A percentile compares a stretch with the other conserved stretches of the same genome.
These are phyloP conservation scores for Teratosphaeria pseudoeucalypti DNA, from an alignment of 2,329 filamentous ascomycete genomes.

Conservation along the genomic window DNA sequence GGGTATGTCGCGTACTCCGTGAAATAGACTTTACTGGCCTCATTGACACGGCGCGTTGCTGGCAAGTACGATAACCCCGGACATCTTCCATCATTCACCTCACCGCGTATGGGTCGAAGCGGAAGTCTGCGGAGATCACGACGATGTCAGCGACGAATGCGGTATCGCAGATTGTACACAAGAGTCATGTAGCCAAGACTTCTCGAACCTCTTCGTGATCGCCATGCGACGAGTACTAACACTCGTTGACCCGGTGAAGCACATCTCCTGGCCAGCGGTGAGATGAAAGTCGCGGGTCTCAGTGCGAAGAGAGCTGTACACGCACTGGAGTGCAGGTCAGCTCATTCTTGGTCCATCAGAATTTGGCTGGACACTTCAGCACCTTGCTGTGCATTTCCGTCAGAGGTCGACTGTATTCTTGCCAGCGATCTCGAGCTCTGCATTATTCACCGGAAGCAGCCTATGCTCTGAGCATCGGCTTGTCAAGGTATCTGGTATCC, in stretches of 20 bases:
- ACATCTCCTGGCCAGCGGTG: not conserved
- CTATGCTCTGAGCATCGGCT: too few species aligned
- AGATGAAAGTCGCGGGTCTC: not conserved
- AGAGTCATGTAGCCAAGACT: not conserved
- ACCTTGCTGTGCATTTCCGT: too few species aligned
- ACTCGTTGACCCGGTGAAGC: not conserved
- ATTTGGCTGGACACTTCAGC: too few species aligned
- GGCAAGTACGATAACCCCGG: not conserved
- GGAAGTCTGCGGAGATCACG: not conserved
- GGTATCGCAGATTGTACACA: not conserved
- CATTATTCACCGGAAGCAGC: too few species aligned
- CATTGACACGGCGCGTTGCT: not conserved
- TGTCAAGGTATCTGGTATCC: too few species aligned
- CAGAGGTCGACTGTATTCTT: too few species aligned
- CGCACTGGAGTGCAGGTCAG: not conserved
- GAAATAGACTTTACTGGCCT: not conserved
- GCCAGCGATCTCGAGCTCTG: too few species aligned
- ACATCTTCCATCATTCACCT: not conserved
- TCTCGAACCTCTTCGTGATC: not conserved
- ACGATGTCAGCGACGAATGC: not conserved
- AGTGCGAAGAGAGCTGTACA: too few species aligned
- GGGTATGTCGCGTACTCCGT: not conserved
- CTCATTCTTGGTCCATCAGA: too few species aligned
- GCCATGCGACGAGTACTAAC: not conserved
- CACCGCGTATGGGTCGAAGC: not conserved